Percentiles rank a stretch among this genome's conserved stretches.
Evolutionary conservation across 768 basidiomycete genomes (phyloP).

Genomic region (Termitomyces sp.): DNA sequence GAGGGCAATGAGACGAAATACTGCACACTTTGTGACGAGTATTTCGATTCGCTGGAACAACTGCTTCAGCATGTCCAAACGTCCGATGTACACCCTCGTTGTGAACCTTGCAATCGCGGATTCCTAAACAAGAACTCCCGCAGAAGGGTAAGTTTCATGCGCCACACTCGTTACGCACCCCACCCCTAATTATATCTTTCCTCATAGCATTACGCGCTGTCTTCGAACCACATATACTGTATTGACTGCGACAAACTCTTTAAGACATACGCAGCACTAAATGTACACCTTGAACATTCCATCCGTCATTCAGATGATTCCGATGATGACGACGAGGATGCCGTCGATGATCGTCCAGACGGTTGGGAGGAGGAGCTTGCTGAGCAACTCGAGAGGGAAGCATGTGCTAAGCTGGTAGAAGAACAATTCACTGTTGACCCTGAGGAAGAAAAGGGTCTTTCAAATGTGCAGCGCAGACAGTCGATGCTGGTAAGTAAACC

Average conservation of each 20-base stretch:
- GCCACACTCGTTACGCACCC: background rate
- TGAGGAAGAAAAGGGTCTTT: background rate
- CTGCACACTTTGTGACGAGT: constrained; percentile 2
- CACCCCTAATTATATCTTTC: background rate
- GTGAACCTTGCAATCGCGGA: background rate
- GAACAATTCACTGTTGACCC: background rate
- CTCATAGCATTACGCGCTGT: constrained; percentile 4
- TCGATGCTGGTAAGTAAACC: constrained; percentile 7
- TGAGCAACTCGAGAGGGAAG: background rate
- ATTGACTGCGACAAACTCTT: constrained; percentile 5
- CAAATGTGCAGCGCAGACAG: constrained; percentile 4
- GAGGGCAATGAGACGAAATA: background rate
- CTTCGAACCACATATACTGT: constrained; percentile 8
- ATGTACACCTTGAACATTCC: constrained; percentile 5
- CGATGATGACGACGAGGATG: constrained; percentile 1
- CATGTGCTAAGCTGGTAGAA: background rate
- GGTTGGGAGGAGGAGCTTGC: constrained; percentile 11
- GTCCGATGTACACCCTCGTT: constrained; percentile 4
- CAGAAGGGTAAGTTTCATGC: constrained; percentile 2
- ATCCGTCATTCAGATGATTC: constrained; percentile 7
- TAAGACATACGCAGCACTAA: background rate
- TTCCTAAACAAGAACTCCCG: constrained; percentile 9
- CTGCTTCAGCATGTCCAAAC: background rate
- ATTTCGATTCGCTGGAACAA: background rate
- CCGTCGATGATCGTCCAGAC: background rate